These are phyloP conservation scores for Paralagenidium karlingii DNA, from an alignment of 352 stramenopile genomes.

Conservation along the genomic window DNA sequence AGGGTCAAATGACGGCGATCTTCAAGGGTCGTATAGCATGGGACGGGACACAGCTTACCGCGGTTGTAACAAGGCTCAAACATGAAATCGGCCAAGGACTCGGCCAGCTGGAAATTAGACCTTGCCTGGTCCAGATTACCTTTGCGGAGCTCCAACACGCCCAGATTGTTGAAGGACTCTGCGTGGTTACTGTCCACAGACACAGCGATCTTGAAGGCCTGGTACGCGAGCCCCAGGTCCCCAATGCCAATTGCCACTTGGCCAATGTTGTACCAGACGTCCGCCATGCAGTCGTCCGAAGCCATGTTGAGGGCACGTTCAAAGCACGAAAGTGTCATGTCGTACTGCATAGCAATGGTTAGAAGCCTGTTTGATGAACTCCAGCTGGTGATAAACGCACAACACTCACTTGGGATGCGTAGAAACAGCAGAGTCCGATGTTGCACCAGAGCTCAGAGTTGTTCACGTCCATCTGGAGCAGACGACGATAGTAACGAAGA, in stretches of 20 bases:
- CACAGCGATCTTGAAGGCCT: slow-evolving; percentile 90
- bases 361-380: neutral
- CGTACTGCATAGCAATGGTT: slow-evolving; percentile 60
- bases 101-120: slow-evolving; percentile 69
- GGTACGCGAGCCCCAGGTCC: slow-evolving; percentile 87
- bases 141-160: slow-evolving; percentile 83
- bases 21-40: slow-evolving; percentile 1
- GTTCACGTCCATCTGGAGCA: slow-evolving; percentile 89
- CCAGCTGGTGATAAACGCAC: neutral
- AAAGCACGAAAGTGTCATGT: slow-evolving; percentile 91
- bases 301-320: slow-evolving; percentile 81
- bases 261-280: slow-evolving; percentile 93
- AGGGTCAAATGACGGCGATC: neutral
- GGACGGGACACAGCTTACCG: slow-evolving; percentile 14
- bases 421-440: slow-evolving; percentile 90
- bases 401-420: no score
- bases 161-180: slow-evolving; percentile 87
- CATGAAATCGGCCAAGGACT: slow-evolving; percentile 75
- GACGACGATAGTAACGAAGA: slow-evolving; percentile 86
- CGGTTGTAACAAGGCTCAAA: slow-evolving; percentile 89
- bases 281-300: slow-evolving; percentile 82
- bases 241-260: slow-evolving; percentile 89
- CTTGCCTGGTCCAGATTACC: slow-evolving; percentile 78
- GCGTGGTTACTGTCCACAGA: slow-evolving; percentile 86
- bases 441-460: slow-evolving; percentile 92